Base-by-base conservation (phyloP, 192 early-diverging fungal species). In the Umbelopsis ramanniana region DNA sequence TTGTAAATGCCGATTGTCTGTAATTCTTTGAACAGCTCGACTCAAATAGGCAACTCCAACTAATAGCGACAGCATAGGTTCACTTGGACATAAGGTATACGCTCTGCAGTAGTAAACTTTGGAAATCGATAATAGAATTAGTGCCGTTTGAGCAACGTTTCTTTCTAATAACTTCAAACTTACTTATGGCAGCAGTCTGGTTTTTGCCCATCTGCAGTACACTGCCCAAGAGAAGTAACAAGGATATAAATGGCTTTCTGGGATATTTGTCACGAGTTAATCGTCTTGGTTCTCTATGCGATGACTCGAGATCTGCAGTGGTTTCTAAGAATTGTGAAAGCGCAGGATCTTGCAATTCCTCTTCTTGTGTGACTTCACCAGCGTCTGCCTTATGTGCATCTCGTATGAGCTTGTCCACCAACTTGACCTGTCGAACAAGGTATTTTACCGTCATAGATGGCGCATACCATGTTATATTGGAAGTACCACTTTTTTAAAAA, bases 1-100 rank as follows among this genome's bases (percentile, higher is more conserved):
- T 46, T 91, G 87, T 57, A 87, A 48, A 66, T 93, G 93, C 63
- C 94, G 81, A 74, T 91, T 89, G 40, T 88, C 86, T 2, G 85
- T 84, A 66, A 89, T 83, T 17, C 93, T 80, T 70, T 92, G 89
- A 88, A 92, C 88, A 0, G 86, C 82, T 45, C 86, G 76, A 63
- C 91, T 89, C 5, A 95, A 35, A 69, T 87, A 86, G 12, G 88
- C 84, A 21, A 92, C 29, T 11, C 86, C 90, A 5, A 92, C 68
- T 23, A 79, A 88, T 0, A 96, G 68, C 24, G 87, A 88, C 37
- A 89, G 84, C 40, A 95, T 52, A 1, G 91, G 89, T 71, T 93
- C 91, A 0, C 81, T 69, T n/a, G 93, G 93, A 4, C 57, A 66
- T 21, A 89, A 33, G 19, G 75, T 70, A 83, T 83, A 85, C 14